Conservation (phyloP, 345 rosid genomes). For the Durio zibethinus region DNA sequence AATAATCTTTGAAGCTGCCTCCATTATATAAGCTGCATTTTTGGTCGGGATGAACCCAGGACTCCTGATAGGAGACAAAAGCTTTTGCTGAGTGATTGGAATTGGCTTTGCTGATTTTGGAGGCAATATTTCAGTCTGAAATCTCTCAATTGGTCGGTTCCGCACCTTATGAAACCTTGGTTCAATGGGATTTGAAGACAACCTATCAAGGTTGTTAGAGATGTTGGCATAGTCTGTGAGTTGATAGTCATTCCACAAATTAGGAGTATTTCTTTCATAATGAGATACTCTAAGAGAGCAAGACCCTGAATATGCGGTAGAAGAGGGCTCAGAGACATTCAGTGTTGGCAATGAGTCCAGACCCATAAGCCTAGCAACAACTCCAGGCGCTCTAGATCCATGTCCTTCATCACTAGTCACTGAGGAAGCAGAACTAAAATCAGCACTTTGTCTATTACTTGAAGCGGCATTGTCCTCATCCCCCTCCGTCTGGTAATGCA, state of each 20-base stretch:
- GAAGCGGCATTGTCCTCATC: conserved; percentile 43
- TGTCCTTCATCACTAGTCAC: conserved; percentile 64
- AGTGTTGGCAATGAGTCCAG: conserved; percentile 73
- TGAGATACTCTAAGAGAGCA: conserved; percentile 30
- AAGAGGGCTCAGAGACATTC: conserved; percentile 37
- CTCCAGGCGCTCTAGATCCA: conserved; percentile 75
- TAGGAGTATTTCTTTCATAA: conserved; percentile 25
- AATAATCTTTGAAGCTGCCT: conserved; percentile 82
- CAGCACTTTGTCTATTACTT: conserved; percentile 45
- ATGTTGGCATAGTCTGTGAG: conserved; percentile 32
- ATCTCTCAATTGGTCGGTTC: conserved; percentile 59
- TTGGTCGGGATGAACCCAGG: conserved; percentile 53
- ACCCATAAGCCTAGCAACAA: conserved; percentile 97
- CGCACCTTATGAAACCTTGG: conserved; percentile 39
- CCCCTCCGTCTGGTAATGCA: conserved; percentile 40
- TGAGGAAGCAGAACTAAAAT: conserved; percentile 58
- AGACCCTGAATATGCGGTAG: conserved; percentile 33
- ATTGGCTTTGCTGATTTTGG: conserved; percentile 73
- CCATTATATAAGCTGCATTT: conserved; percentile 60
- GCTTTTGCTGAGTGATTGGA: conserved; percentile 56
- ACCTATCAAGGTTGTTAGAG: conserved; percentile 35
- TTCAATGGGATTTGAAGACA: conserved; percentile 34
- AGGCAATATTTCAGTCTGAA: conserved; percentile 76
- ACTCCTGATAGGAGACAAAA: conserved; percentile 70
- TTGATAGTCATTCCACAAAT: conserved; percentile 41